Evolutionary conservation across 78 protist genomes (phyloP).

Genomic region (Dictyostelium capitatum): DNA sequence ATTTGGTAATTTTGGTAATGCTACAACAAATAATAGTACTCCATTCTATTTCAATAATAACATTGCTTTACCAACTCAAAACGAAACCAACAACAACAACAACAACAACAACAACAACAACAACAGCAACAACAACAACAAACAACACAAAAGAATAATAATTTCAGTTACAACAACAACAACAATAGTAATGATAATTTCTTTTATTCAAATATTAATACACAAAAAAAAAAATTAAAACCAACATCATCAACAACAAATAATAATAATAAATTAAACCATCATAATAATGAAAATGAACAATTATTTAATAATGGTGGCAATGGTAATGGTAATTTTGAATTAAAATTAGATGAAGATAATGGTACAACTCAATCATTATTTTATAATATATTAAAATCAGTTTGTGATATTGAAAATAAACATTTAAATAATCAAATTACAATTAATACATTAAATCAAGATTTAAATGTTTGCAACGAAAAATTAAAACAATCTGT

Average conservation of each 20-base stretch:
- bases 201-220: too few relatives aligned
- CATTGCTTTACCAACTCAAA: not conserved
- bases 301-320: not conserved
- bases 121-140: too few relatives aligned
- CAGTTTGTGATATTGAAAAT: conserved; percentile 1
- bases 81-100: too few relatives aligned
- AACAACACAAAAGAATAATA: too few relatives aligned
- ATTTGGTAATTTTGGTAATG: not conserved
- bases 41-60: not conserved
- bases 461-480: not conserved
- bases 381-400: conserved; percentile 4
- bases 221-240: too few relatives aligned
- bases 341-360: not conserved
- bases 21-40: not conserved
- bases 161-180: too few relatives aligned
- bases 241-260: not conserved
- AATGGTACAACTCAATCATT: not conserved
- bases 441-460: conserved; percentile 4
- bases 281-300: not conserved
- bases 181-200: too few relatives aligned
- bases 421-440: conserved; percentile 22
- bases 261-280: not conserved
- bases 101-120: too few relatives aligned
- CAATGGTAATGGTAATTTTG: not conserved
- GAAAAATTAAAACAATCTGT: not conserved